Percentiles rank a stretch among this genome's conserved stretches.
These are phyloP conservation scores for Nepenthes mirabilis DNA, from an alignment of 148 eudicot species.

Conservation along the genomic window DNA sequence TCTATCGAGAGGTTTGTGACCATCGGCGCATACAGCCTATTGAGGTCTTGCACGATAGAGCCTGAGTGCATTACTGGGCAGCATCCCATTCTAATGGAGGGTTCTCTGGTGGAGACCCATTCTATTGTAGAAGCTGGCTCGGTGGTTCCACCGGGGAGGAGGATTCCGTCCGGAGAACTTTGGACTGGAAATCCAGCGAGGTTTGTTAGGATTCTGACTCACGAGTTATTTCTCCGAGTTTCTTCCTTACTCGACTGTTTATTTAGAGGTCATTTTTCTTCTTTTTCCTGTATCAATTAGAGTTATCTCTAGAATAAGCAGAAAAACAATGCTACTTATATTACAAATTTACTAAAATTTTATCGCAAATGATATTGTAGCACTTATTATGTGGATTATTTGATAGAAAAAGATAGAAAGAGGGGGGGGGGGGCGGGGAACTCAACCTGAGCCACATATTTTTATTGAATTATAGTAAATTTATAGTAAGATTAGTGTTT, in stretches of 20 bases:
- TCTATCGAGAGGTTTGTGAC: slow-evolving; percentile 78
- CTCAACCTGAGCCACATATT: too few species aligned
- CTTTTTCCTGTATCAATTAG: too few species aligned
- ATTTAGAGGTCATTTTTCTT: slow-evolving; percentile 39
- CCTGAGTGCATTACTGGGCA: slow-evolving; percentile 97
- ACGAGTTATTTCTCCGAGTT: slow-evolving; percentile 81
- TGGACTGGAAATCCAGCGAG: slow-evolving; percentile 99
- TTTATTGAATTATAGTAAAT: too few species aligned
- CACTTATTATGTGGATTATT: too few species aligned
- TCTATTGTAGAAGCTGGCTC: slow-evolving; percentile 97
- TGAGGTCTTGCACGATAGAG: slow-evolving; percentile 88
- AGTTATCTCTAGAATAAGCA: too few species aligned
- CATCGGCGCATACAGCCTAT: slow-evolving; percentile 71
- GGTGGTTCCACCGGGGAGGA: slow-evolving; percentile 88
- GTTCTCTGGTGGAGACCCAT: slow-evolving; percentile 86
- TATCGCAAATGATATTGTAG: too few species aligned
- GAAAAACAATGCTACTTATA: too few species aligned
- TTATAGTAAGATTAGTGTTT: too few species aligned
- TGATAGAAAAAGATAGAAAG: too few species aligned
- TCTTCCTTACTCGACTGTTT: slow-evolving; percentile 79
- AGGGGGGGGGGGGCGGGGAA: too few species aligned
- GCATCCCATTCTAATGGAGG: slow-evolving; percentile 92
- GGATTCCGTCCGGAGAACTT: slow-evolving; percentile 91
- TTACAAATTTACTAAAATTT: too few species aligned
- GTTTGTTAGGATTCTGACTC: slow-evolving; percentile 80